Conservation (phyloP, 257 asterid genomes). For the Verbascum thapsus region DNA sequence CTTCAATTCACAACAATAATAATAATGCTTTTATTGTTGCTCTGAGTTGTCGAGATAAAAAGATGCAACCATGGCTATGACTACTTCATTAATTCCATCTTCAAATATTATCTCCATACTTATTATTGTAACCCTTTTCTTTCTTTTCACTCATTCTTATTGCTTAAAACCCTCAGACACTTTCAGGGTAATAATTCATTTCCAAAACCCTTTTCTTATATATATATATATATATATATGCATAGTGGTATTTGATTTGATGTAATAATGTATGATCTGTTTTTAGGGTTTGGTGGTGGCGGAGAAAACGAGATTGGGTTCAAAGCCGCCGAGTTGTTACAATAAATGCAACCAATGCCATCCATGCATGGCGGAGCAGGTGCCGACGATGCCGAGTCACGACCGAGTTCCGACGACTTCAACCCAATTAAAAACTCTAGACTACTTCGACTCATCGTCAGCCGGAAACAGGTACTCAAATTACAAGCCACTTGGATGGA, state of each 20-base stretch:
- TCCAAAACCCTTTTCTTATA: neutral
- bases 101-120: neutral
- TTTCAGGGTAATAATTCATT: slow-evolving; percentile 33
- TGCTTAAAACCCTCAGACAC: slow-evolving; percentile 38
- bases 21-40: neutral
- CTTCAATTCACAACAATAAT: neutral
- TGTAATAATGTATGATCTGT: neutral
- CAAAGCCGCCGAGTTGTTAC: slow-evolving; percentile 93
- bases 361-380: slow-evolving; percentile 96
- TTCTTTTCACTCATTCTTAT: slow-evolving; percentile 39
- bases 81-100: slow-evolving; percentile 41
- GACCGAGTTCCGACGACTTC: slow-evolving; percentile 33
- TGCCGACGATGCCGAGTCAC: slow-evolving; percentile 71
- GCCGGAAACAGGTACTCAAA: slow-evolving; percentile 78
- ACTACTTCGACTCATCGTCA: slow-evolving; percentile 42
- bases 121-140: slow-evolving; percentile 24
- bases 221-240: slow-evolving; percentile 6
- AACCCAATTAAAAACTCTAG: slow-evolving; percentile 22
- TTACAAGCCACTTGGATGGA: slow-evolving; percentile 99
- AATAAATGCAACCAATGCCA: slow-evolving; percentile 94
- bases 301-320: slow-evolving; percentile 87
- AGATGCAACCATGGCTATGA: slow-evolving; percentile 60
- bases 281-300: slow-evolving; percentile 60
- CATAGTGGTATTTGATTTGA: neutral
- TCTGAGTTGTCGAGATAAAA: slow-evolving; percentile 18